Evolutionary conservation across 345 rosid genomes (phyloP).

Genomic region (Rhodamnia argentea): DNA sequence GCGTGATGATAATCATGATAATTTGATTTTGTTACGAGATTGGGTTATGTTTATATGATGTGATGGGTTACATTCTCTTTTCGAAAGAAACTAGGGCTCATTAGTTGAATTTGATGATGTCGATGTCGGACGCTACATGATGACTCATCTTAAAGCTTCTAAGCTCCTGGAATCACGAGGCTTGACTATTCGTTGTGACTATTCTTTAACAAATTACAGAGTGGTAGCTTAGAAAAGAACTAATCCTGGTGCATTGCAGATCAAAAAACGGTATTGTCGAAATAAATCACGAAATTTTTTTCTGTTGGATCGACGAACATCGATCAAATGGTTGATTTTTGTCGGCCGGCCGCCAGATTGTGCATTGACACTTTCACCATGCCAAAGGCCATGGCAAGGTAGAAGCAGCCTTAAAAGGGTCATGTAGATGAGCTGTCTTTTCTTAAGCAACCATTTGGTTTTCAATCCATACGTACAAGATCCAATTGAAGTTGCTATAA

Average conservation of each 20-base stretch:
- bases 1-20: background rate
- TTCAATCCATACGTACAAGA: background rate
- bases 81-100: background rate
- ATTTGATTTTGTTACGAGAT: background rate
- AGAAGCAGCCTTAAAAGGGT: background rate
- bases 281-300: background rate
- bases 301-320: background rate
- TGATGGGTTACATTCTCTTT: background rate
- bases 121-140: background rate
- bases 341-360: background rate
- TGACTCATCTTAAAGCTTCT: background rate
- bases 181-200: background rate
- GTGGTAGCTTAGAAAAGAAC: background rate
- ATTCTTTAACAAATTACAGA: background rate
- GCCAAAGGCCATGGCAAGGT: background rate
- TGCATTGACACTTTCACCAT: background rate
- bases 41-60: background rate
- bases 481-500: background rate
- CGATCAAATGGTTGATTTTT: background rate
- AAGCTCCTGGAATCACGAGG: background rate
- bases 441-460: background rate
- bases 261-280: background rate
- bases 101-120: background rate
- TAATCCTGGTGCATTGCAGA: background rate
- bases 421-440: background rate